Evolutionary conservation across 2,329 filamentous ascomycete genomes (phyloP).

Genomic region (Cryoendolithus antarcticus): DNA sequence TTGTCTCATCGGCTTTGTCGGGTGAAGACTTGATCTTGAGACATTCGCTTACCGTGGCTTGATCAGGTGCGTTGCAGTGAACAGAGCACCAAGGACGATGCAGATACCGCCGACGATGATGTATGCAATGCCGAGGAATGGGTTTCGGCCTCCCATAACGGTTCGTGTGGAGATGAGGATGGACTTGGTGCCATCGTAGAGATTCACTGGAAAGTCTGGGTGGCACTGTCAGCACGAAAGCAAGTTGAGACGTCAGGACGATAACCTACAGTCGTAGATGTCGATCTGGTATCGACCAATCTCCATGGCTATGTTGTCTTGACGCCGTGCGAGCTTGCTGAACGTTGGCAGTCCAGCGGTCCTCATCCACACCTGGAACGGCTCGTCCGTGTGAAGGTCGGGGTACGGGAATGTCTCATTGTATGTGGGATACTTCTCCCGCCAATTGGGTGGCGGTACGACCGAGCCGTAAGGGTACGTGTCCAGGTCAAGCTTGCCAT

Average conservation of each 20-base stretch:
- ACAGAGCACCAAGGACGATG: conserved; percentile 74
- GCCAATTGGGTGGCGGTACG: conserved; percentile 80
- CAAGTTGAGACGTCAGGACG: background rate
- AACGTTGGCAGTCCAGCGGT: conserved; percentile 89
- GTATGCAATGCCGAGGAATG: conserved; percentile 93
- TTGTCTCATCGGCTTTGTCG: background rate
- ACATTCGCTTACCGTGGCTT: conserved; percentile 59
- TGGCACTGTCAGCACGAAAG: background rate
- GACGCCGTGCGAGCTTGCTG: conserved; percentile 81
- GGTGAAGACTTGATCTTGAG: background rate
- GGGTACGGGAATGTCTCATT: conserved; percentile 61
- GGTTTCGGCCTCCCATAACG: conserved; percentile 88
- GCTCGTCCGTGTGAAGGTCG: conserved; percentile 61
- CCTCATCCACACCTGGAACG: conserved; percentile 98
- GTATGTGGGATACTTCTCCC: conserved; percentile 51
- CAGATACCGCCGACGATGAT: conserved; percentile 88
- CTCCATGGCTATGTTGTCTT: conserved; percentile 57
- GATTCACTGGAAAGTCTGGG: conserved; percentile 64
- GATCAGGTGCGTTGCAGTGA: conserved; percentile 82
- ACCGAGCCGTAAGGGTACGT: conserved; percentile 52
- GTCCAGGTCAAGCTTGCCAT: conserved; percentile 46
- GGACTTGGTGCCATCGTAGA: conserved; percentile 78
- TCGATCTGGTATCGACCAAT: conserved; percentile 63
- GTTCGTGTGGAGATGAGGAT: conserved; percentile 81
- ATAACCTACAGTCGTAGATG: conserved; percentile 61